Evolutionary conservation across 129 eudicot genomes (phyloP), one percentile per base, ranked within the genome.

Genomic region (Artemisia tridentata): DNA sequence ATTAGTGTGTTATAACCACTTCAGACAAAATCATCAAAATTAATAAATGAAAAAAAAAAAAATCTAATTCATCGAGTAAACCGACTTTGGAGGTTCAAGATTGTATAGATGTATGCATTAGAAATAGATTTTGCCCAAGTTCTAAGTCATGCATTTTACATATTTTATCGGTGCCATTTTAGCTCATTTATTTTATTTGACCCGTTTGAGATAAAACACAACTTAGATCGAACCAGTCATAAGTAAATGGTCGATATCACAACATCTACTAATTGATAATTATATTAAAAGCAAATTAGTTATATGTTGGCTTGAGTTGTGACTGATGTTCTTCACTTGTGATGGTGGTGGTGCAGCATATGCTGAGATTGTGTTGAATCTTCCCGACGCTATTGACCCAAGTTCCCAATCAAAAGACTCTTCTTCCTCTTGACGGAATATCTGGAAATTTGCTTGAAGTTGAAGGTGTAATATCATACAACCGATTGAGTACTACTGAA

Each of bases 321-420:
- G 47, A 56, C 62, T 58, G 59, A 67, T n/a, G 10, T 20, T 31
- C 50, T 63, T 18, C 51, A 53, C 52, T 1, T 25, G 52, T 34
- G 10, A 48, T 45, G 49, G 41, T 67, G 58, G 41, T 53, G 64
- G 13, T 55, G 45, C 81, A 90, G 98, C 98, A 13, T 92, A 80
- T 77, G 95, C 98, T 27, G 98, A 92, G 82, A 87, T 87, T 45
- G 96, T 87, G 51, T 73, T 92, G 86, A 89, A 90, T 80, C 82
- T 92, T 73, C 84, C 88, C 0, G 81, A 81, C 41, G 95, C 85
- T 69, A 88, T 91, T 47, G 79, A 80, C 31, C 80, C 86, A 52
- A 74, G 64, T 75, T 62, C 25, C 23, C 65, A 79, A 5, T 74
- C 71, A 19, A 72, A 73, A 48, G 65, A 72, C 18, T 60, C 71